Percentiles rank a stretch among this genome's conserved stretches.
Conservation (phyloP, 208 protist genomes). For the Trypanosoma lewisi region DNA sequence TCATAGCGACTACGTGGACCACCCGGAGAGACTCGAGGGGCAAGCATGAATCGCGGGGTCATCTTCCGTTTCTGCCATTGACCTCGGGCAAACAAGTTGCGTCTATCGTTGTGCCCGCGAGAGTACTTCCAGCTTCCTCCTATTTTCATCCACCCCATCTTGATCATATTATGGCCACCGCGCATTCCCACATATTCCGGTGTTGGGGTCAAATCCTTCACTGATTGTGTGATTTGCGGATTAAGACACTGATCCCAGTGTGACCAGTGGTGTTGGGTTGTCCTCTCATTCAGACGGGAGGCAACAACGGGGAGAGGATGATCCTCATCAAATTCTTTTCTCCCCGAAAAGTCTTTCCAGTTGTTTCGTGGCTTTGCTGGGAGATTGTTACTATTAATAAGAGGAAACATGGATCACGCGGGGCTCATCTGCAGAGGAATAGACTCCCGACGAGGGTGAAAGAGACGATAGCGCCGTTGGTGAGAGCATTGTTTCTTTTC, state of each 20-base stretch:
- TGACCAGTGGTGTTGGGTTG: constrained; percentile 77
- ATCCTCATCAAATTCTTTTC: constrained; percentile 80
- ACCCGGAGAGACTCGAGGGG: constrained; percentile 77
- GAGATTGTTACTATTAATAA: constrained; percentile 87
- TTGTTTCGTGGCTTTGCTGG: constrained; percentile 76
- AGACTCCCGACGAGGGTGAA: constrained; percentile 58
- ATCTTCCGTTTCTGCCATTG: constrained; percentile 92
- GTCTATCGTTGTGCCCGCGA: constrained; percentile 79
- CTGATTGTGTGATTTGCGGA: constrained; percentile 73
- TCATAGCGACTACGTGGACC: constrained; percentile 86
- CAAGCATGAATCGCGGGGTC: constrained; percentile 90
- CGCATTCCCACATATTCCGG: constrained; percentile 86
- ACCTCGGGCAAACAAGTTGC: constrained; percentile 68
- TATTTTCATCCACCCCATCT: constrained; percentile 92
- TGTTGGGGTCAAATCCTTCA: constrained; percentile 63
- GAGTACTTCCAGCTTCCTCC: constrained; percentile 88
- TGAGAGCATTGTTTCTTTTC: constrained; percentile 28
- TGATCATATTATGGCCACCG: constrained; percentile 83
- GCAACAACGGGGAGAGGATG: constrained; percentile 80
- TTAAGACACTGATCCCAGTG: constrained; percentile 90
- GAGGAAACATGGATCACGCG: constrained; percentile 81
- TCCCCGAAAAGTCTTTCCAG: constrained; percentile 79
- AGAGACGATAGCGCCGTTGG: constrained; percentile 63
- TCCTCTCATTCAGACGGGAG: constrained; percentile 69
- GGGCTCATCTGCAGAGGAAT: constrained; percentile 79